Evolutionary conservation across 257 asterid genomes (phyloP), one percentile per base, ranked within the genome.

Genomic region (Osmanthus fragrans): DNA sequence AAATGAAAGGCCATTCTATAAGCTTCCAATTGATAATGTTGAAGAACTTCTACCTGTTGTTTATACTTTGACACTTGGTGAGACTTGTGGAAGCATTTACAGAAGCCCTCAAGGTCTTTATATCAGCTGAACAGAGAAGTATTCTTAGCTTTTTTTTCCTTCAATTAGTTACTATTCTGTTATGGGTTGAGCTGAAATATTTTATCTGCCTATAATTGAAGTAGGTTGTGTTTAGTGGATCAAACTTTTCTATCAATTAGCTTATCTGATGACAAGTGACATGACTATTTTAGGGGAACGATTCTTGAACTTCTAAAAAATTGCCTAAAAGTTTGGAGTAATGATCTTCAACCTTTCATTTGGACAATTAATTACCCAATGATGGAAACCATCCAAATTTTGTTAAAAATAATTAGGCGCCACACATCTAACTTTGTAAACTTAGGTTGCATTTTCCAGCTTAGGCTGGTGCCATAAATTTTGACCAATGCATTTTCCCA

Each of bases 61-160:
- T 70, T 94, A 92, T 75, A 94, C 98, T 60, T 97, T 97, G 9
- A 86, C 88, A 37, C 97, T 92, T 36, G 98, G 98, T 39, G 98
- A 94, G 88, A 97, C 97, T 58, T 94, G 91, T 58, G 97, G 98
- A 7, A 87, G 92, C 91, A 94, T 94, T 73, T 94, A 89, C 85
- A 88, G 90, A 77, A 94, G 97, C 72, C 97, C 97, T 64, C 98
- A 94, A 88, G 98, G 97, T 68, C 96, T 69, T 94, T 1, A 78
- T 77, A 92, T 94, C 89, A 91, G 96, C 91, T 85, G 91, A 64
- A 92, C 90, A 72, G 95, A 92, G 77, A 94, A 91, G 98, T 94
- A 91, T 3, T 45, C 65, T 69, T 27, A 58, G 1, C 32, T 51
- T 12, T 56, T 69, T n/a, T 45, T 25, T 18, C 9, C 75, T 39